phyloP scores from a whole-genome alignment of 108 stramenopile genomes.

The Discostella stelligeroides region DNA sequence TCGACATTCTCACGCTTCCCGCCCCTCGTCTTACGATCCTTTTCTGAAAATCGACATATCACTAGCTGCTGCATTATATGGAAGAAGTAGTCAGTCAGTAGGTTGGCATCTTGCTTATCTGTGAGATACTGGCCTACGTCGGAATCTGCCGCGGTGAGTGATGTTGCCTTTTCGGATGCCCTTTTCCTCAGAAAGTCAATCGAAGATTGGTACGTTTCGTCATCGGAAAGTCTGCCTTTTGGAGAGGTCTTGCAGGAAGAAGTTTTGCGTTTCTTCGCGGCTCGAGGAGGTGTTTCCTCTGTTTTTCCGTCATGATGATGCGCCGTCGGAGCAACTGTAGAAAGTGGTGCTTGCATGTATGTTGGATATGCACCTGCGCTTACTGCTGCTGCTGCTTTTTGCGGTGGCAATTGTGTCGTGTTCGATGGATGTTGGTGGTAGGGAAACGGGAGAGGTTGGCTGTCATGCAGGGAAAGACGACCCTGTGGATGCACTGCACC shows the following conservation, averaged over 20 bases:
- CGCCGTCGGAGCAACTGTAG: not conserved
- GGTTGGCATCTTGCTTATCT: constrained; percentile 31
- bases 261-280: constrained; percentile 11
- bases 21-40: constrained; percentile 87
- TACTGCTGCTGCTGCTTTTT: not conserved
- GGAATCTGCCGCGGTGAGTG: constrained; percentile 17
- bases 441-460: constrained; percentile 5
- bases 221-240: constrained; percentile 27
- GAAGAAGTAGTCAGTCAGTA: constrained; percentile 87
- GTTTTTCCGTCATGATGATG: not conserved
- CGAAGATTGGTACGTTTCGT: constrained; percentile 35
- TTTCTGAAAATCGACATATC: constrained; percentile 79
- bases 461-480: not conserved
- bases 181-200: constrained; percentile 24
- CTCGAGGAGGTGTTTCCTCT: constrained; percentile 5
- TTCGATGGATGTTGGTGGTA: constrained; percentile 13
- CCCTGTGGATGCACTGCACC: not conserved
- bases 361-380: not conserved
- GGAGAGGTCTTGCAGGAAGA: constrained; percentile 36
- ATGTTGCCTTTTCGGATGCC: constrained; percentile 10
- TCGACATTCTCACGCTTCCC: constrained; percentile 86
- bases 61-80: constrained; percentile 86
- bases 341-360: constrained; percentile 1
- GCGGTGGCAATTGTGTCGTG: constrained; percentile 5
- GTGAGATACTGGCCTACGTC: constrained; percentile 40